Evolutionary conservation across 345 rosid genomes (phyloP).

Genomic region (Sapria himalayana): DNA sequence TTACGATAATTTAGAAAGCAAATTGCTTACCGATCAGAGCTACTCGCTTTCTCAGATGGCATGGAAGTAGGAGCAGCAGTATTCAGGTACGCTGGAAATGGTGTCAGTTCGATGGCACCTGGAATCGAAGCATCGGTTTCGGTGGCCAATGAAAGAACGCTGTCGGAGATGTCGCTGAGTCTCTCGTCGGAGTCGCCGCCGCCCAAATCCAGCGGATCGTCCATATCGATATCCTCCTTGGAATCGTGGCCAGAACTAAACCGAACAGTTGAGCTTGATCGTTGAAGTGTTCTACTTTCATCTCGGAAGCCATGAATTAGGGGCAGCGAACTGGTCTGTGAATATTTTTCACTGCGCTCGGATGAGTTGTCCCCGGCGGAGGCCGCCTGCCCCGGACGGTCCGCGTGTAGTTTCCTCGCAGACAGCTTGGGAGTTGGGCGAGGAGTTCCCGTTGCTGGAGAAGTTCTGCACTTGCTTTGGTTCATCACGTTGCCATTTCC

Average conservation of each 20-base stretch:
- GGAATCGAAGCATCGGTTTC: constrained; percentile 67
- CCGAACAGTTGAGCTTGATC: constrained; percentile 18
- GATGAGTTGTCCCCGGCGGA: constrained; percentile 51
- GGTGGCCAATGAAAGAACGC: constrained; percentile 77
- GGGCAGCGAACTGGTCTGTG: constrained; percentile 48
- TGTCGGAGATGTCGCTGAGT: constrained; percentile 82
- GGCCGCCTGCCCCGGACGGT: constrained; percentile 19
- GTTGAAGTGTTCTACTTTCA: constrained; percentile 15
- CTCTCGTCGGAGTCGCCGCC: constrained; percentile 66
- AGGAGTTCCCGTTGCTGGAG: constrained; percentile 31
- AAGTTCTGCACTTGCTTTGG: constrained; percentile 22
- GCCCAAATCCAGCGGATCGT: constrained; percentile 52
- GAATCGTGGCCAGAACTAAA: constrained; percentile 15
- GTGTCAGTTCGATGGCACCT: constrained; percentile 54
- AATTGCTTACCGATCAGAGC: no score
- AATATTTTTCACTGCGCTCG: constrained; percentile 40
- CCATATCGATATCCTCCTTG: constrained; percentile 45
- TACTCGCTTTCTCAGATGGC: constrained; percentile 25
- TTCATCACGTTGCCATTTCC: constrained; percentile 22
- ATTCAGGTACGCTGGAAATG: constrained; percentile 78
- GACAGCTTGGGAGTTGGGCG: constrained; percentile 14
- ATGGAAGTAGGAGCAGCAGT: no score
- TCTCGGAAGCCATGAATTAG: constrained; percentile 27
- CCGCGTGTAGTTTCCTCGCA: constrained; percentile 19
- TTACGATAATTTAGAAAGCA: no score